Base-by-base conservation (phyloP, 345 rosid genomes). In the Eucalyptus melliodora region DNA sequence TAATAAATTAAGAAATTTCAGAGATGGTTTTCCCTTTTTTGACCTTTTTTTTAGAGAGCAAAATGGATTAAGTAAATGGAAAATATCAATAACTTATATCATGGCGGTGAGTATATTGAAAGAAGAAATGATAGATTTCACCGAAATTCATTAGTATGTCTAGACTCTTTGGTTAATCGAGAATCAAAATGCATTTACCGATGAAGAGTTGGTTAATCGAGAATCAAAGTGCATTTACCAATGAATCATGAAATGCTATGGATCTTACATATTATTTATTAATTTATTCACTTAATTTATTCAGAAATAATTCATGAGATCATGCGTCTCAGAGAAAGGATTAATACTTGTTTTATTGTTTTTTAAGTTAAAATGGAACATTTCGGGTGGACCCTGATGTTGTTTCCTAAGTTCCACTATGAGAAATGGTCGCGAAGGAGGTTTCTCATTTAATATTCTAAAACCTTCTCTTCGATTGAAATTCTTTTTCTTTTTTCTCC, bases 281-380 rank as follows among this genome's bases (percentile, higher is more conserved):
- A 87, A 13, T 62, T 12, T 27, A 60, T 6, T 11, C 16, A 86
- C 40, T 51, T 50, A 31, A 86, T 53, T 21, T 11, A 87, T 55
- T 87, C 1, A 34, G 0, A 55, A 87, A 21, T n/a, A 34, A 31
- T 53, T 55, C 11, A 0, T 10, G 23, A 0, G 69, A 87, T n/a
- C 45, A 55, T 21, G 69, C 88, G 11, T 17, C 1, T 19, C 0
- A 0, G 10, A 53, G 2, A 53, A 19, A 53, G 0, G 24, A 1
- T 1, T 53, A 19, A 53, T 53, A 8, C 3, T 53, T 53, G 10
- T 53, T 53, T 0, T 19, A 2, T 53, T 53, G 11, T 7, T 53
- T 8, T 53, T 19, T 21, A 3, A 53, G 59, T 19, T 3, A 53
- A 53, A 53, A 53, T 53, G 59, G 26, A 53, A 53, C 26, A 53